Evolutionary conservation across 495 filamentous ascomycete species (phyloP).

Genomic region (Penicillium bovifimosum): DNA sequence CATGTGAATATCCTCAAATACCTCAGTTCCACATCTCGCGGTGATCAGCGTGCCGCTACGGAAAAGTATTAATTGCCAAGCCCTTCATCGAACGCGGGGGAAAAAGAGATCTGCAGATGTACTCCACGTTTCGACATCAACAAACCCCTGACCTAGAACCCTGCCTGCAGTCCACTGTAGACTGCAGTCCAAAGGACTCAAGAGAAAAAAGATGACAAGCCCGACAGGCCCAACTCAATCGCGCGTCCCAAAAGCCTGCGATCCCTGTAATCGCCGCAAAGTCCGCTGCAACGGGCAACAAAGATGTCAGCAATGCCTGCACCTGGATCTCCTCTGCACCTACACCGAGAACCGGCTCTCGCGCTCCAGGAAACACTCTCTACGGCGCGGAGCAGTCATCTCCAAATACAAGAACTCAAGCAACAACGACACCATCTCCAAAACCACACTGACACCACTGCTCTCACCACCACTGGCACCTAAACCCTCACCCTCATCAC

Average conservation of each 20-base stretch:
- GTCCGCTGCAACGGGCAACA: conserved; percentile 62
- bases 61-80: conserved; percentile 5
- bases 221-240: background rate
- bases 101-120: too few relatives aligned
- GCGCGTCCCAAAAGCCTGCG: conserved; percentile 42
- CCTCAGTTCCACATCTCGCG: background rate
- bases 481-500: background rate
- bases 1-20: background rate
- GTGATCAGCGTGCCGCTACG: background rate
- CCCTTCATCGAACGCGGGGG: conserved; percentile 3
- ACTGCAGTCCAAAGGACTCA: too few relatives aligned
- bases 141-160: background rate
- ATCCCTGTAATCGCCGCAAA: conserved; percentile 73
- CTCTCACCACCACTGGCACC: background rate
- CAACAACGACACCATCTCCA: background rate
- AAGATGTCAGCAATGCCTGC: conserved; percentile 28
- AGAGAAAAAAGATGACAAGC: background rate
- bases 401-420: conserved; percentile 12
- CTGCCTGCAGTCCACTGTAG: too few relatives aligned
- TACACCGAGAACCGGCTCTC: conserved; percentile 16
- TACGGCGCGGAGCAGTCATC: conserved; percentile 21
- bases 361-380: conserved; percentile 20
- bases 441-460: background rate
- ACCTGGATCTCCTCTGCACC: conserved; percentile 23
- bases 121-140: background rate